Base-by-base conservation (phyloP, 1,139 yeast genomes). In the Ashbya aceris region DNA sequence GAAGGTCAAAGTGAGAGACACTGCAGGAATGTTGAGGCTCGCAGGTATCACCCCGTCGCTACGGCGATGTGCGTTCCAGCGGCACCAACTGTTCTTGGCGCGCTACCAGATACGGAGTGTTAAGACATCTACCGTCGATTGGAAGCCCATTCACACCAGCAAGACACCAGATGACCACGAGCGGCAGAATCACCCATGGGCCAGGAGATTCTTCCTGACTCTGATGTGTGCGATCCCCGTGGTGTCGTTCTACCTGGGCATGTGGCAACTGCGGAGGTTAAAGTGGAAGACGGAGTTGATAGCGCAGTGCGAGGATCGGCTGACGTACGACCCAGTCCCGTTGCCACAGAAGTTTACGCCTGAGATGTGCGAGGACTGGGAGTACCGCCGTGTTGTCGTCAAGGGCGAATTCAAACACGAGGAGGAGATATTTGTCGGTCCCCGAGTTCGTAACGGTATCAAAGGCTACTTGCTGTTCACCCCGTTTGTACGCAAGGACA, bases 351-450 rank as follows among this genome's bases (percentile, higher is more conserved):
- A 67, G 13, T 60, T 79, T 28, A 73, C 74, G 9, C 64, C 65
- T 7, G 66, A 61, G 11, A 53, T 53, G 55, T 52, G 59, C 9
- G 78, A 74, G 27, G 83, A 83, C 47, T 82, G 85, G 63, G 95
- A 87, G 56, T 91, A 82, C 61, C 73, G 96, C 42, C 71, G 81
- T 48, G 89, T 91, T 43, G 67, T 70, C 27, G 67, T 83, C 11
- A 76, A 71, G 42, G 99, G 99, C 0, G 73, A 68, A 45, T 91
- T 83, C 60, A 80, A 84, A 52, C 93, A 91, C 56, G 77, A 78
- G 14, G 80, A 87, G 56, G 99, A 91, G 60, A 78, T 87, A 69
- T 83, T 84, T 53, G 85, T 93, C 41, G 97, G 97, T 0, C 98
- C 98, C 12, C 73, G 96, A 51, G 70, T 83, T 45, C 72, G 73